Conservation (phyloP, 2,329 filamentous ascomycete species). For the Verticillium nonalfalfae region DNA sequence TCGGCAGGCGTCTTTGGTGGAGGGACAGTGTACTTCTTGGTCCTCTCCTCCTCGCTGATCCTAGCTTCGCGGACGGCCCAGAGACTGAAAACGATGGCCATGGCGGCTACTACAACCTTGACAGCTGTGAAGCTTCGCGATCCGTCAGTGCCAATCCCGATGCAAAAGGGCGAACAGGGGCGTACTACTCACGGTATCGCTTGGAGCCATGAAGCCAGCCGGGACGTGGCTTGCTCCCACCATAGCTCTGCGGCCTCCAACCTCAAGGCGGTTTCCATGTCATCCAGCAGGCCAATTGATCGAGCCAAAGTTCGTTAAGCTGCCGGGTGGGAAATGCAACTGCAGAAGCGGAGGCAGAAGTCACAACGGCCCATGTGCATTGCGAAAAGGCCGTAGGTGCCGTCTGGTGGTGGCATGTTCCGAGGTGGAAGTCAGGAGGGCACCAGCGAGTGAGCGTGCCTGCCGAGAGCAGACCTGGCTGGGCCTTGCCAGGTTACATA, state of each 20-base stretch:
- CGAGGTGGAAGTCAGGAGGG: not conserved
- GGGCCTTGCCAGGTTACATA: not conserved
- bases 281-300: not conserved
- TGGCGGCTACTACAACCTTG: conserved; percentile 19
- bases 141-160: not conserved
- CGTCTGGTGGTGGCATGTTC: not conserved
- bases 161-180: not conserved
- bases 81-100: conserved; percentile 22
- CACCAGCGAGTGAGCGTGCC: not conserved
- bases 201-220: not conserved
- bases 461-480: too few species aligned
- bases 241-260: not conserved
- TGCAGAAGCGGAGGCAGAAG: not conserved
- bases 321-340: not conserved
- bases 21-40: conserved; percentile 54
- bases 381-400: too few species aligned
- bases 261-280: not conserved
- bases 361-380: too few species aligned
- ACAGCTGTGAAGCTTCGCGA: not conserved
- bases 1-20: conserved; percentile 55
- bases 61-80: conserved; percentile 21
- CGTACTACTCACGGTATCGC: not conserved
- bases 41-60: conserved; percentile 25
- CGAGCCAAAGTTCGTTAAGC: not conserved
- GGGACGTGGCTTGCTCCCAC: not conserved